Evolutionary conservation across 805 yeast species (phyloP).

Genomic region (Wickerhamiella sergipiensis): DNA sequence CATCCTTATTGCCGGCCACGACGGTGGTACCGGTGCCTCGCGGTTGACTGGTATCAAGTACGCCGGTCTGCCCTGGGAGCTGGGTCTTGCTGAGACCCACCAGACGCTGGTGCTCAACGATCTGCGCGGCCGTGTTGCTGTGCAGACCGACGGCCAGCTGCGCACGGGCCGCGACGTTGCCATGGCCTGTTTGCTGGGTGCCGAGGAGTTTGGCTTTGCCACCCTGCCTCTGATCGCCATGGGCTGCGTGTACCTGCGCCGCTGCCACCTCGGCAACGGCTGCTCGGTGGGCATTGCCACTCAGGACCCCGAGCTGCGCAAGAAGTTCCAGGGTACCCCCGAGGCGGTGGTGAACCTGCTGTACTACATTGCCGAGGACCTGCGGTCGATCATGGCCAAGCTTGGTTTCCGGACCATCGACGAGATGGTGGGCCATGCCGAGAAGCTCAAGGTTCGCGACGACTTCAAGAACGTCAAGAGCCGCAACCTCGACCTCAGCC

Average conservation of each 20-base stretch:
- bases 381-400: constrained; percentile 84
- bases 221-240: constrained; percentile 92
- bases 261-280: constrained; percentile 71
- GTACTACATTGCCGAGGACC: constrained; percentile 85
- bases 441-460: constrained; percentile 72
- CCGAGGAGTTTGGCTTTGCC: constrained; percentile 97
- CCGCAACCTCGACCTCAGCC: constrained; percentile 79
- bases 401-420: constrained; percentile 90
- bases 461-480: constrained; percentile 80
- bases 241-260: constrained; percentile 96
- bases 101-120: constrained; percentile 94
- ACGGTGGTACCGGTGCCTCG: constrained; percentile 99
- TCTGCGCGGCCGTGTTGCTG: constrained; percentile 85
- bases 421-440: constrained; percentile 98
- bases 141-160: constrained; percentile 97
- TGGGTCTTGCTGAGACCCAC: constrained; percentile 95
- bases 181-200: constrained; percentile 89
- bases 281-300: constrained; percentile 99
- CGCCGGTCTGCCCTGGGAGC: constrained; percentile 98
- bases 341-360: constrained; percentile 97
- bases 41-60: constrained; percentile 93
- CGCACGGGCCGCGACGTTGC: constrained; percentile 97
- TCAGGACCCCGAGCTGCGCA: constrained; percentile 87
- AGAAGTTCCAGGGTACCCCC: constrained; percentile 90
- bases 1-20: constrained; percentile 90